phyloP scores from a whole-genome alignment of 2,329 filamentous ascomycete genomes.

The Neocatenulostroma microsporum region DNA sequence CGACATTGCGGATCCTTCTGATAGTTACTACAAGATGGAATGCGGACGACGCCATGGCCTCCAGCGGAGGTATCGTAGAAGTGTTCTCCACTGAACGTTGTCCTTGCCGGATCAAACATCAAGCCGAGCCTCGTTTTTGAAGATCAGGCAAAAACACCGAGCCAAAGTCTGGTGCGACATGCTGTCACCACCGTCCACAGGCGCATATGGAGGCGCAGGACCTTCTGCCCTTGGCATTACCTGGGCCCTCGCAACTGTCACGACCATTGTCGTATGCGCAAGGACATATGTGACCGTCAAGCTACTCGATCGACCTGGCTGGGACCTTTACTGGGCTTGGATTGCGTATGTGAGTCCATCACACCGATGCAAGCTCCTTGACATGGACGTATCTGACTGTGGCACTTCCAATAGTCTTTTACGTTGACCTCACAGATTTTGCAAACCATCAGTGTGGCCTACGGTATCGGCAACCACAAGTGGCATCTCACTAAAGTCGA shows the following conservation, averaged over 20 bases:
- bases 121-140: no score
- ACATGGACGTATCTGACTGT: not conserved
- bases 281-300: slow-evolving; percentile 1
- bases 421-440: slow-evolving; percentile 4
- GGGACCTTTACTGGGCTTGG: slow-evolving; percentile 9
- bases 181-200: no score
- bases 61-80: no score
- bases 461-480: slow-evolving; percentile 17
- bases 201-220: slow-evolving; percentile 8
- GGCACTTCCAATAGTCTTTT: slow-evolving; percentile 1
- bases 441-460: slow-evolving; percentile 14
- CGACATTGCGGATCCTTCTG: no score
- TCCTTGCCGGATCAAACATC: no score
- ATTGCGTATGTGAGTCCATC: slow-evolving; percentile 5
- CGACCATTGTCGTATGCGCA: slow-evolving; percentile 4
- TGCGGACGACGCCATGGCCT: no score
- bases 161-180: no score
- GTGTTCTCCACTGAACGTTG: no score
- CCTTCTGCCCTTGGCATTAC: slow-evolving; percentile 8
- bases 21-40: no score
- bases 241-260: slow-evolving; percentile 7
- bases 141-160: no score
- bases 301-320: slow-evolving; percentile 4
- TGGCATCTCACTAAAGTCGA: slow-evolving; percentile 6
- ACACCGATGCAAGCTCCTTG: no score